Percentiles rank a stretch among this genome's conserved stretches.
Evolutionary conservation across 2,329 filamentous ascomycete genomes (phyloP).

Genomic region (Aspergillus fumigatus): DNA sequence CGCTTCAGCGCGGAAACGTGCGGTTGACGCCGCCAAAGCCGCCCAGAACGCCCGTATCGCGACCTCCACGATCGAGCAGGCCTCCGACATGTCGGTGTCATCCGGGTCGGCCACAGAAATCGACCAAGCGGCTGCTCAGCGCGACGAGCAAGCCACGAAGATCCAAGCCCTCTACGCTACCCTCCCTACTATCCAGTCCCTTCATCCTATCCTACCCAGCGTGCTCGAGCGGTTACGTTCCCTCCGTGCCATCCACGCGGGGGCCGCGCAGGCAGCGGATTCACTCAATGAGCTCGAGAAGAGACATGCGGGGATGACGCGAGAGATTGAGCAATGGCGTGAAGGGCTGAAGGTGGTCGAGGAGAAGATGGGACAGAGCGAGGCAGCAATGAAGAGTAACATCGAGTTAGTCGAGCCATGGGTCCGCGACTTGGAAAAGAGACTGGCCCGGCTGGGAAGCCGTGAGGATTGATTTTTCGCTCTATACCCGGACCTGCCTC

Average conservation of each 20-base stretch:
- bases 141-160: constrained; percentile 70
- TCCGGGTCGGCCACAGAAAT: constrained; percentile 49
- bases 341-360: constrained; percentile 77
- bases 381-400: constrained; percentile 69
- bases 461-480: constrained; percentile 3
- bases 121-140: constrained; percentile 41
- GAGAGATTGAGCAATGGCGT: constrained; percentile 81
- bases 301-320: constrained; percentile 74
- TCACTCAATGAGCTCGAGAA: constrained; percentile 73
- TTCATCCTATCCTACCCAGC: constrained; percentile 78
- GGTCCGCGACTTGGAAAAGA: constrained; percentile 80
- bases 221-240: constrained; percentile 82
- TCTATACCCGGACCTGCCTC: no score
- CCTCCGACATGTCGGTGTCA: constrained; percentile 22
- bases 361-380: constrained; percentile 64
- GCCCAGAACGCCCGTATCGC: constrained; percentile 37
- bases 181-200: constrained; percentile 78
- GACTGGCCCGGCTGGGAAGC: constrained; percentile 58
- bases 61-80: constrained; percentile 27
- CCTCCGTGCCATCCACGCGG: constrained; percentile 76
- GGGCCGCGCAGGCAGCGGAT: constrained; percentile 75
- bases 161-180: constrained; percentile 89
- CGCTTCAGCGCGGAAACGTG: constrained; percentile 39
- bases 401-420: constrained; percentile 80
- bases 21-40: constrained; percentile 39